Percentiles rank a stretch among this genome's conserved stretches.
Conservation (phyloP, 306 rosid genomes). For the Leucaena leucocephala region DNA sequence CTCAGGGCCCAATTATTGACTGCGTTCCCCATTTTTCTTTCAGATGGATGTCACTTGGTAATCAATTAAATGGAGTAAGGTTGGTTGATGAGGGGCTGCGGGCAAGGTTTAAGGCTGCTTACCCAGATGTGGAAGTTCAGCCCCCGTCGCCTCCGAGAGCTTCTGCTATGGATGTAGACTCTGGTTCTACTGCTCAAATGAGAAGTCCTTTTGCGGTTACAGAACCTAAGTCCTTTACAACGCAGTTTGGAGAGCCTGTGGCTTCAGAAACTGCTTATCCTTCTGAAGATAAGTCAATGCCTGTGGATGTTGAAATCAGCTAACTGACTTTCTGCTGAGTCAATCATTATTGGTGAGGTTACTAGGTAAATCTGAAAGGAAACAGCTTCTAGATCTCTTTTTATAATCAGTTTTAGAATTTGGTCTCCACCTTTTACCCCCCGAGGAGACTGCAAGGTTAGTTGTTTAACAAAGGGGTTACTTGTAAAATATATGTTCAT, state of each 20-base stretch:
- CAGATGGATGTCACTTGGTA: conserved; percentile 99
- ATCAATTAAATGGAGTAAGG: conserved; percentile 87
- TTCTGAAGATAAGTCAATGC: conserved; percentile 61
- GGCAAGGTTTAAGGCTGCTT: conserved; percentile 97
- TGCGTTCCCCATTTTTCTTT: conserved; percentile 6
- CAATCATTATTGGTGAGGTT: conserved; percentile 28
- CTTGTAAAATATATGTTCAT: not conserved
- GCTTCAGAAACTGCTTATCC: conserved; percentile 51
- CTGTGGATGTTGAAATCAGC: conserved; percentile 56
- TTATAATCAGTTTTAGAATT: conserved; percentile 5
- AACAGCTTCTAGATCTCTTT: conserved; percentile 25
- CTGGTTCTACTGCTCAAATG: conserved; percentile 51
- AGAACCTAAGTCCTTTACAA: conserved; percentile 49
- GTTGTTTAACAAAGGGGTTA: not conserved
- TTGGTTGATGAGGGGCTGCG: conserved; percentile 94
- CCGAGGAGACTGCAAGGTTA: not conserved
- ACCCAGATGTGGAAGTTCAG: conserved; percentile 93
- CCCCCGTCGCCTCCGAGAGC: conserved; percentile 89
- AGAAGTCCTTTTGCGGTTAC: conserved; percentile 59
- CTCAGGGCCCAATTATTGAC: not conserved
- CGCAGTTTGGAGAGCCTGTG: conserved; percentile 55
- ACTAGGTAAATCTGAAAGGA: conserved; percentile 30
- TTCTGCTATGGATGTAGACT: conserved; percentile 79
- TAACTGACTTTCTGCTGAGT: conserved; percentile 39
- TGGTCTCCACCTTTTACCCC: not conserved